Evolutionary conservation across 2,329 filamentous ascomycete genomes (phyloP).

Genomic region (Colletotrichum abscissum): DNA sequence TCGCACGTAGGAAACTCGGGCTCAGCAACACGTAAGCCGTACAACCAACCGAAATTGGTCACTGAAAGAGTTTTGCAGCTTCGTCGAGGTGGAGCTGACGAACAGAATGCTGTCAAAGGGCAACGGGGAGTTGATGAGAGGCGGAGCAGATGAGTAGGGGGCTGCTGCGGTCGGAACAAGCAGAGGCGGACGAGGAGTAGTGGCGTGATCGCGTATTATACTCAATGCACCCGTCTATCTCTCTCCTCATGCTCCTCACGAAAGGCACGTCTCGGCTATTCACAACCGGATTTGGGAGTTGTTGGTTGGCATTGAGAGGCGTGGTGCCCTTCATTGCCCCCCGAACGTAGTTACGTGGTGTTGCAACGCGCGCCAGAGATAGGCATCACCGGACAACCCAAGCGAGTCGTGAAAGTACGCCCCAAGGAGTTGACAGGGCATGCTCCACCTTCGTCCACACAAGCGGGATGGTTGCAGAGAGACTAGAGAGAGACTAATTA

Average conservation of each 20-base stretch:
- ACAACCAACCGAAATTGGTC: background rate
- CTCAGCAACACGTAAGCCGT: too few relatives aligned
- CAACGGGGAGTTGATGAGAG: background rate
- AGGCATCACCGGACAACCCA: constrained; percentile 12
- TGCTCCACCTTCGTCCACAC: constrained; percentile 11
- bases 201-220: constrained; percentile 27
- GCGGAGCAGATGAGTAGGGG: constrained; percentile 15
- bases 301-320: background rate
- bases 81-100: constrained; percentile 7
- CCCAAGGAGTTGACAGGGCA: background rate
- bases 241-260: background rate
- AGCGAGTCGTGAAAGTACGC: background rate
- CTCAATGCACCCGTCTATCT: background rate
- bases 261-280: background rate
- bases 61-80: background rate
- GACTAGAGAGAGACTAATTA: background rate
- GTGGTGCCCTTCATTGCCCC: background rate
- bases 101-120: background rate
- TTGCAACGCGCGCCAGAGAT: constrained; percentile 7
- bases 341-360: background rate
- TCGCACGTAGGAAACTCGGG: too few relatives aligned
- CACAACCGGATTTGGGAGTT: background rate
- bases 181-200: background rate
- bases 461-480: constrained; percentile 1
- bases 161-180: constrained; percentile 10